These are phyloP conservation scores for Gilbertella persicaria DNA, from an alignment of 371 early-diverging fungal genomes.

Conservation along the genomic window DNA sequence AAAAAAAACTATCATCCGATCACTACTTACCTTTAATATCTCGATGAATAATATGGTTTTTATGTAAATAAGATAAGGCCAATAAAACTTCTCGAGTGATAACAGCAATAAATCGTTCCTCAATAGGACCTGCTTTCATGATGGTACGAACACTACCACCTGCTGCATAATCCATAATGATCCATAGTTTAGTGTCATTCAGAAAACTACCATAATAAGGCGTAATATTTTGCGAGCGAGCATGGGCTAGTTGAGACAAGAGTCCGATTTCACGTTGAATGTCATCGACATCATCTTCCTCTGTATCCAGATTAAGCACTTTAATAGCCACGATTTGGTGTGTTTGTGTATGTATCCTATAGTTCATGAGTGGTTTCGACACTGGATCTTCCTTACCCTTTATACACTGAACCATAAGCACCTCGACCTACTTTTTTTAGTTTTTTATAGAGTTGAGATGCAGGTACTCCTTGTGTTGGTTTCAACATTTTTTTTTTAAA, in stretches of 20 bases:
- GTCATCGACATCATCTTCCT: slow-evolving; percentile 95
- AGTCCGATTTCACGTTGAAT: slow-evolving; percentile 93
- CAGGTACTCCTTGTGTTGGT: slow-evolving; percentile 17
- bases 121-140: slow-evolving; percentile 85
- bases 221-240: slow-evolving; percentile 89
- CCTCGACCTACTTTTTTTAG: slow-evolving; percentile 53
- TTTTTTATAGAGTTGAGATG: slow-evolving; percentile 45
- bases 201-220: slow-evolving; percentile 92
- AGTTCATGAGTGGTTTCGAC: not conserved
- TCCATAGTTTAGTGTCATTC: slow-evolving; percentile 93
- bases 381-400: slow-evolving; percentile 38
- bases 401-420: slow-evolving; percentile 59
- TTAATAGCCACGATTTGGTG: slow-evolving; percentile 90
- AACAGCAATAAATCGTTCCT: slow-evolving; percentile 85
- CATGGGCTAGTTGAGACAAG: slow-evolving; percentile 79
- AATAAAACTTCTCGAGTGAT: slow-evolving; percentile 86
- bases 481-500: slow-evolving; percentile 4
- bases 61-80: slow-evolving; percentile 93
- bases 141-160: slow-evolving; percentile 90
- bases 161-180: slow-evolving; percentile 97
- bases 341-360: slow-evolving; percentile 68
- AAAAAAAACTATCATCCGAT: not conserved
- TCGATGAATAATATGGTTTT: slow-evolving; percentile 92
- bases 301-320: slow-evolving; percentile 94
- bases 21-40: slow-evolving; percentile 90